Evolutionary conservation across 2,329 filamentous ascomycete species (phyloP).

Genomic region (Colletotrichum orbiculare): DNA sequence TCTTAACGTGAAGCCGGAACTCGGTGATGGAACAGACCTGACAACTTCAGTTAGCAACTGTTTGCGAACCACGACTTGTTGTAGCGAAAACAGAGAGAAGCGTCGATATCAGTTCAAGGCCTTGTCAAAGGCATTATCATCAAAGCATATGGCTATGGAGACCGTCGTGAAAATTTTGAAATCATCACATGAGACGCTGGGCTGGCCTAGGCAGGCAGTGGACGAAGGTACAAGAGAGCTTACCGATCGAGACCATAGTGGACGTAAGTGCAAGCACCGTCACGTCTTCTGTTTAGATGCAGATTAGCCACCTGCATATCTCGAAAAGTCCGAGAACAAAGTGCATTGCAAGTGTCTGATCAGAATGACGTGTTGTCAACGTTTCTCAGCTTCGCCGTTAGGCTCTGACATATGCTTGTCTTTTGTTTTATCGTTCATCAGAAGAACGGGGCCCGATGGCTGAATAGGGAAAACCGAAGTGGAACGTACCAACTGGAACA

Average conservation of each 20-base stretch:
- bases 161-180: constrained; percentile 39
- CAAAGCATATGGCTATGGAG: constrained; percentile 39
- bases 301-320: constrained; percentile 16
- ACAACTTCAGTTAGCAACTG: constrained; percentile 30
- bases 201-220: background rate
- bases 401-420: constrained; percentile 42
- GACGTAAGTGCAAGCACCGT: no score
- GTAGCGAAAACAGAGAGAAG: constrained; percentile 18
- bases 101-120: constrained; percentile 37
- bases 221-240: no score
- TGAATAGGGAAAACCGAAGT: background rate
- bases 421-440: constrained; percentile 40
- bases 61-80: constrained; percentile 14
- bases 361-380: constrained; percentile 37
- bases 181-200: constrained; percentile 37
- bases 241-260: constrained; percentile 3
- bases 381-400: constrained; percentile 39
- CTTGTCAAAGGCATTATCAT: constrained; percentile 40
- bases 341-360: constrained; percentile 32
- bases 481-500: constrained; percentile 23
- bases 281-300: background rate
- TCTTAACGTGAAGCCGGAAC: no score
- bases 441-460: constrained; percentile 31
- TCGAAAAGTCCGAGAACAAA: constrained; percentile 6
- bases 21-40: background rate